Percentiles rank a stretch among this genome's conserved stretches.
Conservation (phyloP, 1,284 basidiomycete genomes). For the Ustilago vetiveriae region DNA sequence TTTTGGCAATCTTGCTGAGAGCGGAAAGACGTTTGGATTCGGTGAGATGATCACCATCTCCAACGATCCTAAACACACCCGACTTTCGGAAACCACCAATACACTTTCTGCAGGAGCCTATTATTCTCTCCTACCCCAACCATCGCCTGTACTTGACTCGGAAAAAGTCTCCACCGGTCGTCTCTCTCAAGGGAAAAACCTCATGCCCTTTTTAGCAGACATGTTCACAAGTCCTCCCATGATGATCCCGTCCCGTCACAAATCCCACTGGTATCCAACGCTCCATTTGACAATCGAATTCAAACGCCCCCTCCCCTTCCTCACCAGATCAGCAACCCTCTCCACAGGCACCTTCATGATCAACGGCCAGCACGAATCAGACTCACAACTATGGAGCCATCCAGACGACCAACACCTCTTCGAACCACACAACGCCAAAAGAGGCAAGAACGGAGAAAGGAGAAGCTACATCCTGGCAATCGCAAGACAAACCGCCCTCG, state of each 20-base stretch:
- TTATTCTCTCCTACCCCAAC: conserved; percentile 13
- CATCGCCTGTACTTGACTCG: neutral
- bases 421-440: neutral
- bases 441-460: neutral
- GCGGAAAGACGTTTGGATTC: conserved; percentile 27
- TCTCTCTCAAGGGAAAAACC: conserved; percentile 1
- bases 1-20: conserved; percentile 8
- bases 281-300: conserved; percentile 50
- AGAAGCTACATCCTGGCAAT: conserved; percentile 30
- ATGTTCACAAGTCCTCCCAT: conserved; percentile 35
- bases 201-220: conserved; percentile 45
- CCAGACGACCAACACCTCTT: conserved; percentile 34
- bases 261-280: conserved; percentile 43
- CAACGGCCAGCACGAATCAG: conserved; percentile 47
- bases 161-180: neutral
- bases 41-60: conserved; percentile 22
- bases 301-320: conserved; percentile 23
- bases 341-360: conserved; percentile 30
- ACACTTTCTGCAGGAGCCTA: conserved; percentile 17
- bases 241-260: conserved; percentile 30
- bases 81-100: neutral
- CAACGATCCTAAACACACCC: conserved; percentile 16
- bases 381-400: conserved; percentile 41
- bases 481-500: conserved; percentile 38
- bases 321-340: conserved; percentile 15